Evolutionary conservation across 1,139 yeast genomes (phyloP).

Genomic region (Chernovozyma aurita): DNA sequence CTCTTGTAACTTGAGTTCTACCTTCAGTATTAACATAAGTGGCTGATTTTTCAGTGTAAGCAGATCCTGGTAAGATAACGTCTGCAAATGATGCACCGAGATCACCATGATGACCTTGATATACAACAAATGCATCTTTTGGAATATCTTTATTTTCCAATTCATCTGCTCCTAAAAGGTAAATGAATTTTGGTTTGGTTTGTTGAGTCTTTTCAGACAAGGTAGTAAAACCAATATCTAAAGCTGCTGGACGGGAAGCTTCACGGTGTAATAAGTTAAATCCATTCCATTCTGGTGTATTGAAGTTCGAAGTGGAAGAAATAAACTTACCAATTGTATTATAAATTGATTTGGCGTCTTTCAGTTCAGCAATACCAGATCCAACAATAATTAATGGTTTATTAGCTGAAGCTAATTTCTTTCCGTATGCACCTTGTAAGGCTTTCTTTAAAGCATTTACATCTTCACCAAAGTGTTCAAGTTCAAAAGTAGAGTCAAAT

Average conservation of each 20-base stretch:
- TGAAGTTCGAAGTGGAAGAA: constrained; percentile 53
- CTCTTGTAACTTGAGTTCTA: constrained; percentile 79
- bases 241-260: constrained; percentile 83
- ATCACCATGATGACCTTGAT: constrained; percentile 94
- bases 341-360: constrained; percentile 62
- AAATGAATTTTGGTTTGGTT: constrained; percentile 68
- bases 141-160: constrained; percentile 67
- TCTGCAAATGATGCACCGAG: constrained; percentile 86
- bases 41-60: constrained; percentile 84
- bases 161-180: constrained; percentile 85
- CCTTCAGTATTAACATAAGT: constrained; percentile 93
- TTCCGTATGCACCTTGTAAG: constrained; percentile 64
- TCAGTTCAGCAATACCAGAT: constrained; percentile 69
- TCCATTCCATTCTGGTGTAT: constrained; percentile 78
- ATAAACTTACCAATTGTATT: constrained; percentile 63
- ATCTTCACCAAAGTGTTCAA: constrained; percentile 60
- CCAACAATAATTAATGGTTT: constrained; percentile 81
- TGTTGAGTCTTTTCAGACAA: constrained; percentile 44
- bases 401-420: constrained; percentile 62
- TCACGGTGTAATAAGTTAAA: constrained; percentile 78
- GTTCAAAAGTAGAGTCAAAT: constrained; percentile 73
- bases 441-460: constrained; percentile 58
- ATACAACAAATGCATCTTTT: constrained; percentile 80
- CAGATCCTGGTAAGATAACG: constrained; percentile 82
- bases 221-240: constrained; percentile 75